Base-by-base conservation (phyloP, 2,329 filamentous ascomycete species). In the Cyphellophora attinorum region DNA sequence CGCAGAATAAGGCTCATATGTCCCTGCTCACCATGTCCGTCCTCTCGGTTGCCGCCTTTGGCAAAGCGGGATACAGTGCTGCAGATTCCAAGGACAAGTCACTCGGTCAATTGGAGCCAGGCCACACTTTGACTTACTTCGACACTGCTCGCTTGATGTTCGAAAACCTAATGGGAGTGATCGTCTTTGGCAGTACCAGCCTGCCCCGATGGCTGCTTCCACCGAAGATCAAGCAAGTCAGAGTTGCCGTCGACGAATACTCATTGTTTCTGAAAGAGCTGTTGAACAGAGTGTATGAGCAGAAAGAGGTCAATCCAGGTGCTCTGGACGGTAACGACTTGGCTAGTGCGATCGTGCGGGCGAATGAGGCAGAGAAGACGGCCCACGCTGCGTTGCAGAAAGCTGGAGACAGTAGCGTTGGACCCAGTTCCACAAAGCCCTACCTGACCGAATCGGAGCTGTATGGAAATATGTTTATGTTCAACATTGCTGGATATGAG, bases 401-500 rank as follows among this genome's bases (percentile, higher is more conserved):
- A 15, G 53, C 41, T 8, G 52, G 54, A 0, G 46, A 60, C 6
- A 44, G 49, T 11, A 45, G 29, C n/a, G 23, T 47, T n/a, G 31
- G 43, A 3, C 32, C 29, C 3, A 46, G 38, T 5, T 35, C 38
- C 0, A 40, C n/a, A n/a, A n/a, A n/a, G n/a, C n/a, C n/a, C n/a
- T 44, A 52, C 8, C 51, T 61, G 19, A 62, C 49, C 1, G 58
- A 62, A 29, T 23, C 34, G 5, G 67, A 72, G 38, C 61, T 72
- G 5, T 63, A 64, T 27, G 65, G 67, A 11, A 70, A 70, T 29
- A 50, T 68, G 30, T 68, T 67, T 33, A 51, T 64, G 2, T 59
- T 69, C 40, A 68, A 64, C 31, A 55, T 71, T 32, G 68, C 68
- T 0, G 68, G 68, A 1, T 65, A 70, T 37, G 68, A 72, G 38